Evolutionary conservation across 106 monocot species (phyloP).

Genomic region (Allium cepa): DNA sequence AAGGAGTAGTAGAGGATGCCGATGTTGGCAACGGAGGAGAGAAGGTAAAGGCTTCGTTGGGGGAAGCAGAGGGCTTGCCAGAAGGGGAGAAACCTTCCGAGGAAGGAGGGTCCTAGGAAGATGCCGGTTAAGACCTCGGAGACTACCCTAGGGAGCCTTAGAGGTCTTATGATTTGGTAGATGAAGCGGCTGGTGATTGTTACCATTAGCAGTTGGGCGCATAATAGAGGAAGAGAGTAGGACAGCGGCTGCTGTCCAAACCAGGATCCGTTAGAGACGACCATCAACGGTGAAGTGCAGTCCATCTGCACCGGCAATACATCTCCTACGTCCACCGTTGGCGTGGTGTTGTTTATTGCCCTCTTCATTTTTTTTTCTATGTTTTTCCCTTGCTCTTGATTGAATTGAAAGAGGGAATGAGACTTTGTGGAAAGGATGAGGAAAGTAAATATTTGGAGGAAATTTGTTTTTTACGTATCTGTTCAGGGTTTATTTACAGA

Average conservation of each 20-base stretch:
- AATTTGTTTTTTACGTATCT: too few species aligned
- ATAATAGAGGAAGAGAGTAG: slow-evolving; percentile 37
- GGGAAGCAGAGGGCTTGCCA: slow-evolving; percentile 28
- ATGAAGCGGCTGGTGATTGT: slow-evolving; percentile 23
- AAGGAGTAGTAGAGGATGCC: slow-evolving; percentile 42
- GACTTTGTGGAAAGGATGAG: too few species aligned
- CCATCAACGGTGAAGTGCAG: background rate
- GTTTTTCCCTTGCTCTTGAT: too few species aligned
- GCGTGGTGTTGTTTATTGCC: too few species aligned
- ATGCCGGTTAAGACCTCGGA: slow-evolving; percentile 52
- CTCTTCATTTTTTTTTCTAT: too few species aligned
- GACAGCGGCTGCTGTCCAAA: slow-evolving; percentile 20
- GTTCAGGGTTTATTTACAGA: too few species aligned
- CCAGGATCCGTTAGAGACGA: slow-evolving; percentile 6
- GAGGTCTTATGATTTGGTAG: slow-evolving; percentile 27
- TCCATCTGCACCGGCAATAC: background rate
- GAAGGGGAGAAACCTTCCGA: slow-evolving; percentile 9
- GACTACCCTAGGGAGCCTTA: slow-evolving; percentile 48
- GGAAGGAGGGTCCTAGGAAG: slow-evolving; percentile 39
- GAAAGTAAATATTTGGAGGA: too few species aligned
- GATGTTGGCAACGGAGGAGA: slow-evolving; percentile 24
- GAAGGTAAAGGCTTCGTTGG: slow-evolving; percentile 10
- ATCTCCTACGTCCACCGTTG: background rate
- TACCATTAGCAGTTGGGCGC: slow-evolving; percentile 37
- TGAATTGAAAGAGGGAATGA: too few species aligned